These are phyloP conservation scores for Sporothrix curviconia DNA, from an alignment of 2,329 filamentous ascomycete genomes.

Conservation along the genomic window DNA sequence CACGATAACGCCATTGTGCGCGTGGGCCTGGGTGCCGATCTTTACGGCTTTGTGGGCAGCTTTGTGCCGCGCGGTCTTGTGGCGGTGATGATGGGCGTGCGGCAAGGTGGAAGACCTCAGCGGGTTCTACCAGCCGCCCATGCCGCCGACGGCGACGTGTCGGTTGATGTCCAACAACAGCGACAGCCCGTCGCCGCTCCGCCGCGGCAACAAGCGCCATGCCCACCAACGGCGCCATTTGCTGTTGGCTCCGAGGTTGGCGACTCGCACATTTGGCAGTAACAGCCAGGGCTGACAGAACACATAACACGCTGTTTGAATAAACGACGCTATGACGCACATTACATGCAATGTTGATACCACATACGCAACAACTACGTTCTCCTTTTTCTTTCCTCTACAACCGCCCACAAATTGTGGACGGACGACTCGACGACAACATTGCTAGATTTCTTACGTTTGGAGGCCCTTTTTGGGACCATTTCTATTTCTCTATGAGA, in stretches of 20 bases:
- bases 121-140: slow-evolving; percentile 42
- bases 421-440: neutral
- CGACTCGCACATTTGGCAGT: slow-evolving; percentile 42
- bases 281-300: too few relatives aligned
- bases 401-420: neutral
- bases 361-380: neutral
- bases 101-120: slow-evolving; percentile 53
- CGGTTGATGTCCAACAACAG: slow-evolving; percentile 4
- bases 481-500: neutral
- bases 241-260: slow-evolving; percentile 40
- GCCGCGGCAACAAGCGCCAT: slow-evolving; percentile 18
- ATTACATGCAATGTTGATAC: neutral
- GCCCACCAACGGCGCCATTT: slow-evolving; percentile 40
- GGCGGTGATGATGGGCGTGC: slow-evolving; percentile 88
- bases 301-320: neutral
- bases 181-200: slow-evolving; percentile 18
- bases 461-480: neutral
- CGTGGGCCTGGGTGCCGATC: slow-evolving; percentile 74
- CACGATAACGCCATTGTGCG: slow-evolving; percentile 59
- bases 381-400: neutral
- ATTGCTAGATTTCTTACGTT: neutral
- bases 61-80: slow-evolving; percentile 73
- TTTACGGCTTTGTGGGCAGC: slow-evolving; percentile 79
- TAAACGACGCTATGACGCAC: slow-evolving; percentile 17
- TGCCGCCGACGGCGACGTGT: slow-evolving; percentile 28